Conservation (phyloP, 2,329 filamentous ascomycete species). For the Pyricularia sp. region DNA sequence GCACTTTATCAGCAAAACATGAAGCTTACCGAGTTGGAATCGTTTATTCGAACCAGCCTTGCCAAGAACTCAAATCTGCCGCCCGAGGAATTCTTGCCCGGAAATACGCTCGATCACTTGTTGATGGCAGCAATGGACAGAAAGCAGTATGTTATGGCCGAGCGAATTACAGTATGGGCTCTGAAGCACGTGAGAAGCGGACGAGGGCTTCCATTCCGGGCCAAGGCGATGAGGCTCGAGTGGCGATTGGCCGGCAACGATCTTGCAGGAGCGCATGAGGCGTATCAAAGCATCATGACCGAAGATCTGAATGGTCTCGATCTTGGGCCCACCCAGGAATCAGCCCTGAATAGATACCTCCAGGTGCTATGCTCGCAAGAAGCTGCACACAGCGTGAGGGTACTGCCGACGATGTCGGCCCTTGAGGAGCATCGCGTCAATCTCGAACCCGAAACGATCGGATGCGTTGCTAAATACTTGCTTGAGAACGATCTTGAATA, state of each 20-base stretch:
- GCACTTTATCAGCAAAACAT: neutral
- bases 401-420: constrained; percentile 64
- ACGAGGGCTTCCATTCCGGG: constrained; percentile 60
- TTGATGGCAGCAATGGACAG: constrained; percentile 63
- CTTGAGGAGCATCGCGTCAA: constrained; percentile 61
- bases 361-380: constrained; percentile 51
- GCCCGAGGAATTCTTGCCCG: neutral
- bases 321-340: constrained; percentile 39
- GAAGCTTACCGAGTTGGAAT: neutral
- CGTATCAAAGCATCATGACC: constrained; percentile 49
- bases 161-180: constrained; percentile 50
- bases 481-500: constrained; percentile 66
- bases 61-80: constrained; percentile 25
- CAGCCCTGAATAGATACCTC: constrained; percentile 57
- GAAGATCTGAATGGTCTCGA: constrained; percentile 25
- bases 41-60: constrained; percentile 38
- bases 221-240: constrained; percentile 65
- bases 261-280: constrained; percentile 56
- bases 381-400: constrained; percentile 56
- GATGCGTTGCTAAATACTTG: constrained; percentile 63
- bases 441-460: constrained; percentile 66
- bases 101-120: constrained; percentile 62
- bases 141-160: constrained; percentile 61
- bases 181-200: constrained; percentile 50
- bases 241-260: constrained; percentile 68